Evolutionary conservation across 2,329 filamentous ascomycete genomes (phyloP).

Genomic region (Venturia asperata): DNA sequence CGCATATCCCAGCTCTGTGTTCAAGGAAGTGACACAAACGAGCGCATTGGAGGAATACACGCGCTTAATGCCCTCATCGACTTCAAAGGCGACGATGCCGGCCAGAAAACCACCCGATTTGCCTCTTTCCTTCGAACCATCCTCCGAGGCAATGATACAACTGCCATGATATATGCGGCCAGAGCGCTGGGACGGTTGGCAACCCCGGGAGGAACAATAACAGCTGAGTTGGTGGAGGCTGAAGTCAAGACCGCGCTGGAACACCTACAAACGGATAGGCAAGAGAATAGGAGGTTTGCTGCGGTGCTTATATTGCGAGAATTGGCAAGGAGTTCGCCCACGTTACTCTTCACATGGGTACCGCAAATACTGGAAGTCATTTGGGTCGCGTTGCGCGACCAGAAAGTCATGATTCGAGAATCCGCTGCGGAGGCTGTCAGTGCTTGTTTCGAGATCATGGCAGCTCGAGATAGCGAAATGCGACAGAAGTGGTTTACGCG

Average conservation of each 20-base stretch:
- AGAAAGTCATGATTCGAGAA: conserved; percentile 82
- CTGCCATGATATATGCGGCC: conserved; percentile 84
- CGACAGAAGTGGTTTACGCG: conserved; percentile 82
- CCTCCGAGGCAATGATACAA: conserved; percentile 82
- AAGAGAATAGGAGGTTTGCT: conserved; percentile 88
- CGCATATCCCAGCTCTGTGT: conserved; percentile 68
- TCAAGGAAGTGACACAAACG: conserved; percentile 76
- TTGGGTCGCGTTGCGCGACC: conserved; percentile 87
- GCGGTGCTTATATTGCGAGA: conserved; percentile 87
- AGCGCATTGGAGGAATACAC: conserved; percentile 85
- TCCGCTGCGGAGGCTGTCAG: conserved; percentile 90
- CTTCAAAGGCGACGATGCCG: conserved; percentile 90
- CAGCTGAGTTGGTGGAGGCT: conserved; percentile 91
- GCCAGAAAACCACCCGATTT: conserved; percentile 89
- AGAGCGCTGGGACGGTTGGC: conserved; percentile 84
- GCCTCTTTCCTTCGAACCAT: conserved; percentile 83
- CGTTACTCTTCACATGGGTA: conserved; percentile 91
- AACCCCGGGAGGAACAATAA: conserved; percentile 84
- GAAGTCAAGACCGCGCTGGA: conserved; percentile 95
- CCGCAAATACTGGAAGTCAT: conserved; percentile 93
- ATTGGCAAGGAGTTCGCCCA: conserved; percentile 85
- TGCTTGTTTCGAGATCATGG: conserved; percentile 92
- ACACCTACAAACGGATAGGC: conserved; percentile 90
- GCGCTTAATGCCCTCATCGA: conserved; percentile 90
- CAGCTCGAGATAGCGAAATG: conserved; percentile 82